Conservation (phyloP, 345 rosid genomes). For the Aegle marmelos region DNA sequence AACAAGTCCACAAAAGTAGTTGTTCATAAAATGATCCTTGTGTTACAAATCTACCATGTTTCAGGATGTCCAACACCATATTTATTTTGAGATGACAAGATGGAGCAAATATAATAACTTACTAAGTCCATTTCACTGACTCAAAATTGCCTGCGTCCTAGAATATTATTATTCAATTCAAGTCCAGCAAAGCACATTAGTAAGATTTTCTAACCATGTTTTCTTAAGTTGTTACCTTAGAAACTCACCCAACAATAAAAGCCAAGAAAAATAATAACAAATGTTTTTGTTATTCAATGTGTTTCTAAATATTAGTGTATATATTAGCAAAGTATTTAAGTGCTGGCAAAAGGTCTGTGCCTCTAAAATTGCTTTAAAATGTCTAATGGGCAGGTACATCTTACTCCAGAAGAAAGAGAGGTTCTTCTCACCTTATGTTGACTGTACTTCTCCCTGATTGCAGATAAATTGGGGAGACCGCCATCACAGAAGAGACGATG, state of each 20-base stretch:
- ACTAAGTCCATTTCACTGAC: background rate
- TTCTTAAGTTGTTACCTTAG: background rate
- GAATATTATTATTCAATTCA: background rate
- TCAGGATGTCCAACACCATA: background rate
- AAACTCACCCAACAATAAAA: no score
- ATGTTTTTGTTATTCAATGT: background rate
- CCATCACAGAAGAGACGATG: slow-evolving; percentile 21
- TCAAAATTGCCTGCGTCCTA: background rate
- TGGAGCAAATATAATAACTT: background rate
- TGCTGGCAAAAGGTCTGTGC: background rate
- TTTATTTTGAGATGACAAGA: background rate
- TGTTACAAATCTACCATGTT: background rate
- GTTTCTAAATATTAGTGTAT: background rate
- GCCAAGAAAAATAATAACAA: background rate
- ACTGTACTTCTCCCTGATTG: slow-evolving; percentile 33
- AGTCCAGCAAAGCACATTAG: background rate
- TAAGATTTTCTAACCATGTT: background rate
- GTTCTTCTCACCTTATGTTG: slow-evolving; percentile 25
- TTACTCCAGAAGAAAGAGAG: background rate
- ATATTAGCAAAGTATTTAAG: background rate
- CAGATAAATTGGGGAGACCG: slow-evolving; percentile 16
- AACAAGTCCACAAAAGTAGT: background rate
- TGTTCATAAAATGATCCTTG: background rate
- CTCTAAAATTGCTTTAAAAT: background rate
- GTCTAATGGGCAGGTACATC: background rate